Base-by-base conservation (phyloP, 2,329 filamentous ascomycete genomes). In the Fusarium sp. region DNA sequence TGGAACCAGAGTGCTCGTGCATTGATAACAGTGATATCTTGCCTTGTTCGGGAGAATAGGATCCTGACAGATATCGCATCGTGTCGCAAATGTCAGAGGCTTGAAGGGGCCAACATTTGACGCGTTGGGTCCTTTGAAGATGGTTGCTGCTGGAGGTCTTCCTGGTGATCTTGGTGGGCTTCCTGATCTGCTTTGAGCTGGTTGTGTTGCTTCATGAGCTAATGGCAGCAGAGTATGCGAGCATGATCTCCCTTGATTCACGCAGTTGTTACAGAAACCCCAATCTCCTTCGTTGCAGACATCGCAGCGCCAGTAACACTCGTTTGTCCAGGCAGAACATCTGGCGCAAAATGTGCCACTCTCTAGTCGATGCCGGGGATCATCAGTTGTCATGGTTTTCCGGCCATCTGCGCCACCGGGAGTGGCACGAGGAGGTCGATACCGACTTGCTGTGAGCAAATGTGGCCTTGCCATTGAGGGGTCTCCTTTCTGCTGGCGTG, bases 211-310 rank as follows among this genome's bases (percentile, higher is more conserved):
- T 52, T 89, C 86, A 75, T 95, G 92, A 1, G 92, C 90, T 52
- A 97, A 85, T 0, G 95, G 94, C 1, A 97, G 85, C 1, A 98
- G 86, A 8, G 93, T 88, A 79, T 98, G 96, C 0, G 92, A 93
- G 83, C 96, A 98, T 69, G 92, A 93, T 69, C 88, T 88, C 18
- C 94, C 95, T 81, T 92, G 91, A 68, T 96, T 95, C 33, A 98
- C 94, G 75, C 96, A 98, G 69, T 88, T 85, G 77, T 95, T 95
- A 83, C 96, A 98, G 81, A 94, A 98, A 0, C 96, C 96, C 95
- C 95, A 98, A 79, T 97, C 95, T 6, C 95, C 96, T 72, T 97
- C 92, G 77, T 98, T 98, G 84, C 96, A 98, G 29, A 88, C 82
- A 68, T 93, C 91, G 81, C 96, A 98, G 72, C 94, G 92, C 96